These are phyloP conservation scores for Uromyces viciae-fabae DNA, from an alignment of 1,284 basidiomycete species.

Conservation along the genomic window DNA sequence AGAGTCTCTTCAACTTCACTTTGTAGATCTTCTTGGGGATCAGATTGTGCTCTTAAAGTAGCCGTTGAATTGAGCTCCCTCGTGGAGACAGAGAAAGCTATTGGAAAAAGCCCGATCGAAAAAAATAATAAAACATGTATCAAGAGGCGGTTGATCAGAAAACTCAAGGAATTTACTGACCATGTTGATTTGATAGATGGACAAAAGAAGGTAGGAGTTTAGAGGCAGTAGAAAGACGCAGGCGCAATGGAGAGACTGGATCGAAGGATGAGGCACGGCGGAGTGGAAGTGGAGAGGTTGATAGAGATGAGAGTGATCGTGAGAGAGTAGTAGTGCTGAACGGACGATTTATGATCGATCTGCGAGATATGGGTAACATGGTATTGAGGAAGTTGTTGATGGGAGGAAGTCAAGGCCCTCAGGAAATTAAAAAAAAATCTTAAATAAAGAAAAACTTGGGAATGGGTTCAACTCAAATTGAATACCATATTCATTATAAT, in stretches of 20 bases:
- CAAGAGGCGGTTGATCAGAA: background rate
- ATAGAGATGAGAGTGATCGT: background rate
- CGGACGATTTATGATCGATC: conserved; percentile 4
- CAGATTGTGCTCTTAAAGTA: background rate
- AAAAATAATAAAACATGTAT: background rate
- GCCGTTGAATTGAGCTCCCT: conserved; percentile 28
- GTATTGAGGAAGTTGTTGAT: background rate
- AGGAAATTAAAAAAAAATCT: too few species aligned
- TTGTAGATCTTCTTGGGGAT: background rate
- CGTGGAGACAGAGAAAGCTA: conserved; percentile 24
- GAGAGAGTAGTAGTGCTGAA: conserved; percentile 4
- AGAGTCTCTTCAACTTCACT: background rate
- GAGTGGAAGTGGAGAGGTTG: background rate
- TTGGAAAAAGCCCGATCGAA: background rate
- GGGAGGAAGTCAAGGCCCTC: background rate
- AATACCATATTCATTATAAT: too few species aligned
- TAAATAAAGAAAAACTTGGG: too few species aligned
- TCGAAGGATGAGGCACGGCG: conserved; percentile 2
- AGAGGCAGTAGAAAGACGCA: background rate
- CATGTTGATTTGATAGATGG: conserved; percentile 1
- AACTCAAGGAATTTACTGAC: background rate
- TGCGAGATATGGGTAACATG: conserved; percentile 19
- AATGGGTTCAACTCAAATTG: too few species aligned
- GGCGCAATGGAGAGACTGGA: background rate
- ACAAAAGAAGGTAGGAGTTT: background rate